Base-by-base conservation (phyloP, 345 rosid species). In the Eutrema heterophyllum region DNA sequence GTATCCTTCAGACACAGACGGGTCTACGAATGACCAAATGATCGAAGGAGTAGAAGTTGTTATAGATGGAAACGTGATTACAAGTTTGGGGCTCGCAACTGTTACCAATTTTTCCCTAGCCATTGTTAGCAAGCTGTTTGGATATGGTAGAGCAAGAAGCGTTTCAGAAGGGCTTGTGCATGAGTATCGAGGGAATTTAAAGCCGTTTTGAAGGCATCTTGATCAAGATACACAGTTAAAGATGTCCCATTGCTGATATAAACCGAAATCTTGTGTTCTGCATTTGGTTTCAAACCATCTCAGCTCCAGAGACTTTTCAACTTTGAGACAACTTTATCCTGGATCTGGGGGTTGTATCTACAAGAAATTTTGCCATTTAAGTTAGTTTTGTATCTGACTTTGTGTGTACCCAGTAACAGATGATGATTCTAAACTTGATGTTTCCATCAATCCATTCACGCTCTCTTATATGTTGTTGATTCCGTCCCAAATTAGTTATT, bases 121-220 rank as follows among this genome's bases (percentile, higher is more conserved):
- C 66, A 86, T 94, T 9, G 83, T 91, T 21, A 82, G 87, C 79
- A 94, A 91, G 80, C 77, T 94, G 67, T 94, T 94, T 40, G 97
- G 96, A 46, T 83, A 91, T 6, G 83, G 79, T 35, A 91, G 98
- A 80, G 93, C 97, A 18, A 87, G 88, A 69, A 82, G 95, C 48
- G 92, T 94, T 44, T 96, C 97, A 5, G 92, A 89, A 79, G 97
- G 97, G 71, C 93, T 94, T 30, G 96, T 91, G 67, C 83, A 86
- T 64, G 90, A 89, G 59, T 91, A 89, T 71, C 84, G 86, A 24
- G 85, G 78, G 81, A 83, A 76, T 58, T 84, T 64, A 58, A 69
- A 21, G 30, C 66, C 68, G 55, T 16, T 29, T 16, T 44, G 57
- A 57, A 32, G 24, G 45, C 54, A 53, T 56, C 54, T 76, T 79